Percentiles rank a stretch among this genome's conserved stretches.
These are phyloP conservation scores for Arthrinium puccinioides DNA, from an alignment of 2,329 filamentous ascomycete genomes.

Conservation along the genomic window DNA sequence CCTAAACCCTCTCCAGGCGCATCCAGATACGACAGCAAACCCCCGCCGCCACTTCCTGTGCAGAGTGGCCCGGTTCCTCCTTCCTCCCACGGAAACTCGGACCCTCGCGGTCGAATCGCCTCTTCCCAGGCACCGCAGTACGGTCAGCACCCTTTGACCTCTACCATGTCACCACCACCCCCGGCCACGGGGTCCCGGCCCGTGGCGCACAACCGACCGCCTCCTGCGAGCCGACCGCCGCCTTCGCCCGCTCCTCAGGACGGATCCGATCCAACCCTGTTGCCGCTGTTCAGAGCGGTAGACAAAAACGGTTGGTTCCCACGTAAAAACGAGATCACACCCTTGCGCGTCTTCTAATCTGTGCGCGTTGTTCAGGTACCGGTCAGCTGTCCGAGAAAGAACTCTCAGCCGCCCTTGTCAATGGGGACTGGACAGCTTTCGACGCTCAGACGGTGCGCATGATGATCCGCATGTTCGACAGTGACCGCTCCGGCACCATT, in stretches of 20 bases:
- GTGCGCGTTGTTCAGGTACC: slow-evolving; percentile 52
- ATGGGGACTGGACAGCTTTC: slow-evolving; percentile 92
- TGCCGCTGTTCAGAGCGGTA: slow-evolving; percentile 82
- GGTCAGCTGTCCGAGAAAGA: slow-evolving; percentile 82
- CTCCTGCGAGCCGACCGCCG: slow-evolving; percentile 55
- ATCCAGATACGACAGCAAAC: slow-evolving; percentile 41
- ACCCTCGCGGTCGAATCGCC: slow-evolving; percentile 5
- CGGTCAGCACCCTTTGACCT: slow-evolving; percentile 13
- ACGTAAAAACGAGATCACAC: too few relatives aligned
- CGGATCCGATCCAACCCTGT: slow-evolving; percentile 62
- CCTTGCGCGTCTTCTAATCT: too few relatives aligned
- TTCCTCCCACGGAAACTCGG: slow-evolving; percentile 8
- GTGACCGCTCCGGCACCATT: slow-evolving; percentile 79
- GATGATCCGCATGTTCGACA: slow-evolving; percentile 99
- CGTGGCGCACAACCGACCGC: slow-evolving; percentile 40
- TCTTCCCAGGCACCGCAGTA: slow-evolving; percentile 3
- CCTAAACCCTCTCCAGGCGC: slow-evolving; percentile 7
- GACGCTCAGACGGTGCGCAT: slow-evolving; percentile 91
- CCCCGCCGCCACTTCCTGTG: slow-evolving; percentile 30
- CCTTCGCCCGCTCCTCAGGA: slow-evolving; percentile 52
- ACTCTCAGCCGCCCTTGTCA: slow-evolving; percentile 84
- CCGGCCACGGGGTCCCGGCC: slow-evolving; percentile 33
- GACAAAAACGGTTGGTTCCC: slow-evolving; percentile 65
- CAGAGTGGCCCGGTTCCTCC: slow-evolving; percentile 8
- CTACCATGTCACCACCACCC: slow-evolving; percentile 44